Evolutionary conservation across 75 land plant genomes (phyloP), one percentile per base, ranked within the genome.

Genomic region (Cunninghamia lanceolata): DNA sequence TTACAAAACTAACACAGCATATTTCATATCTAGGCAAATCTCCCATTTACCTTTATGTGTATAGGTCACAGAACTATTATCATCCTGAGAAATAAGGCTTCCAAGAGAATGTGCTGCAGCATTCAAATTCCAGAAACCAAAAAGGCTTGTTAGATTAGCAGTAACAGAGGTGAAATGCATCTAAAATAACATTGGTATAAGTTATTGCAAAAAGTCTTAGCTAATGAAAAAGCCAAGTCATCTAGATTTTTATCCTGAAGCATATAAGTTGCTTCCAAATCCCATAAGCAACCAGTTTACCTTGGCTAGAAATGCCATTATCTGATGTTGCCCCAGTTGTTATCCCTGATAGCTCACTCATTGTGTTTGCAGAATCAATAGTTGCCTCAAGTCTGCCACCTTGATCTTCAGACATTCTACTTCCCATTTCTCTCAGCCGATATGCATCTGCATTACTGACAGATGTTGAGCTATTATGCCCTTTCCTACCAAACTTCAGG

Each of bases 401-500:
- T 46, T 86, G 84, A 82, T 36, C 79, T 54, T 85, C 84, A 15
- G 50, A 25, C 30, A 25, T 82, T 34, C 34, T 47, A 25, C 36
- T 15, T 15, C 46, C 83, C 46, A 45, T 45, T 30, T 45, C 66
- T 73, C 85, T 85, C 25, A 32, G 8, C 30, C 84, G 85, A 59
- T 90, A 90, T 35, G 87, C 86, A 54, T 90, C 93, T 50, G 36
- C 82, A 86, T 77, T 63, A 73, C 14, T 86, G 3, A 91, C 92
- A 35, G 86, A 70, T 47, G 88, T 15, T 50, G 84, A 21, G 59
- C 88, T 86, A 66, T 82, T 56, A 71, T 89, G 88, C 56, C 89
- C 93, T 79, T 94, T 96, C 77, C 88, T 91, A 38, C 95, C 96
- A 91, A 96, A 94, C 87, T 93, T 95, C 87, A 93, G 79, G 15